Conservation (phyloP, 2,329 filamentous ascomycete species). For the Cadophora gregata region DNA sequence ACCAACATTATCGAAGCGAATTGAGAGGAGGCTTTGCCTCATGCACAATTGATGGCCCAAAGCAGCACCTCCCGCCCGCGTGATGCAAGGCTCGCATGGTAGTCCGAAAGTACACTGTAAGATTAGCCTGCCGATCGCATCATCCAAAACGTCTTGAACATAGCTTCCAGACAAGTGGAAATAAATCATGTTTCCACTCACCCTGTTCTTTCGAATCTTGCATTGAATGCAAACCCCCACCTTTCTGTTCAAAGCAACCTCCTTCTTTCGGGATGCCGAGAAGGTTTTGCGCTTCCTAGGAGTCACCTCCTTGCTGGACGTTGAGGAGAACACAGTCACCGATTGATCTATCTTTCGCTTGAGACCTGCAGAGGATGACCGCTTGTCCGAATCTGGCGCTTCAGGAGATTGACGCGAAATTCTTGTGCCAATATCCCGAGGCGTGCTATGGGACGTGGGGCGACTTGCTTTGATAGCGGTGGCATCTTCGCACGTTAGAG, state of each 20-base stretch:
- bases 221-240: conserved; percentile 13
- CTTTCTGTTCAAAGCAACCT: conserved; percentile 12
- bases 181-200: neutral
- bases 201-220: conserved; percentile 10
- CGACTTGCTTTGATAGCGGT: too few relatives aligned
- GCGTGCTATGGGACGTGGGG: too few relatives aligned
- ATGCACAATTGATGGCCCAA: neutral
- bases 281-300: neutral
- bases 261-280: neutral
- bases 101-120: conserved; percentile 9
- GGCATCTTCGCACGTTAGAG: too few relatives aligned
- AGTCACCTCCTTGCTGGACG: neutral
- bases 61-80: neutral
- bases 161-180: too few relatives aligned
- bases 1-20: neutral
- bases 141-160: too few relatives aligned
- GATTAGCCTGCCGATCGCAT: conserved; percentile 8
- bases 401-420: too few relatives aligned
- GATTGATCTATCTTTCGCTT: neutral
- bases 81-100: conserved; percentile 16
- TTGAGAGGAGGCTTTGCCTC: neutral
- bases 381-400: neutral
- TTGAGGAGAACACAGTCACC: neutral
- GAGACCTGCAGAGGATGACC: neutral
- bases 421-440: too few relatives aligned